Evolutionary conservation across 1,139 yeast genomes (phyloP), one percentile per base, ranked within the genome.

Genomic region (Hyphopichia wangnamkhiaoensis): DNA sequence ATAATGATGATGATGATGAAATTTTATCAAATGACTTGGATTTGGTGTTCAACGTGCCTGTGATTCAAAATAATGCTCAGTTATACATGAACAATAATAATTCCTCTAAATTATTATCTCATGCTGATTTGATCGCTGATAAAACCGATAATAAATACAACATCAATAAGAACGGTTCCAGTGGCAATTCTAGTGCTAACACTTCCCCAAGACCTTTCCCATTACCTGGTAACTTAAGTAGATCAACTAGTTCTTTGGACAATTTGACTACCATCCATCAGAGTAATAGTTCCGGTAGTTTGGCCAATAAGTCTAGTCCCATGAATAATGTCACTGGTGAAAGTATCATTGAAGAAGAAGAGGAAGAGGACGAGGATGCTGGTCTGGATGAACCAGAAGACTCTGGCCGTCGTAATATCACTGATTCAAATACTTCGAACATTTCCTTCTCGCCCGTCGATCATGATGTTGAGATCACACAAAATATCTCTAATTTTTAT

Each of bases 21-120:
- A 63, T 71, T 15, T 48, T 68, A 30, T 53, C 63, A 13, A 63
- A 64, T 46, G 75, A 70, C 44, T 52, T 68, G 40, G 71, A 68
- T 40, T 55, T 70, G 34, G 68, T 71, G 5, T 72, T 71, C 47
- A 73, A 73, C 44, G 77, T 73, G 13, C 78, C 78, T 1, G 64
- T 72, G 10, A 65, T 72, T 26, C 62, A 63, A 42, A 66, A 61
- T 47, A 65, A 64, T 40, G 61, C 63, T 36, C 71, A 68, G 37
- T 45, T 70, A 28, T 71, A 62, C 43, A 45, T 59, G 35, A 49
- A 57, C 20, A 50, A 54, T 29, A 49, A 38, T 35, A 31, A 31
- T 17, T 34, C 46, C 10, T 33, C 49, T 4, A 43, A 34, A 24
- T 31, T 45, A 29, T 45, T 61, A 27, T 54, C 65, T 8, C 58